Evolutionary conservation across 1,139 yeast species (phyloP), one percentile per base, ranked within the genome.

Genomic region (Starmera stellimalicola): DNA sequence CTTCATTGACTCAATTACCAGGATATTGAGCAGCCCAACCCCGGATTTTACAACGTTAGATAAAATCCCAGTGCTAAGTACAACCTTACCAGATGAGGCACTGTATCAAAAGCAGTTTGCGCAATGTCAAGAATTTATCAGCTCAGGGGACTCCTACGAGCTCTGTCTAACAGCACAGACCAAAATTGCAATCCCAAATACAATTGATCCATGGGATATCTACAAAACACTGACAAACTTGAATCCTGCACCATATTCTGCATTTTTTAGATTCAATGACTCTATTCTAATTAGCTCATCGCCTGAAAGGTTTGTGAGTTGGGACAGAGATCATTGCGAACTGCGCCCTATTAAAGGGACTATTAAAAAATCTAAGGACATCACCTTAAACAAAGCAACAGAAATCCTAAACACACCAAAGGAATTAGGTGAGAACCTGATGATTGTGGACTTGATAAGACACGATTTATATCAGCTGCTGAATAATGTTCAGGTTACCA

Each of bases 261-360:
- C 94, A 39, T 91, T 63, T 52, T 64, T 91, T 64, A 70, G 76
- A 32, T 81, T 88, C 47, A 74, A 68, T n/a, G 85, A 78, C 44
- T 72, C 83, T 26, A 60, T 66, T 5, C 61, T 93, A 27, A 67
- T 91, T 5, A 85, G 95, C 1, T 80, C 96, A 0, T 88, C 97
- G 0, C 99, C 99, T 0, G 99, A 93, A 54, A 63, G 98, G 38
- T 93, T 91, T 50, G 57, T 93, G 37, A 73, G 80, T 3, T 93
- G 97, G 96, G 57, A 62, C 23, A 29, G 42, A 2, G 58, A 61
- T 31, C 45, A 54, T 3, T 82, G 91, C 40, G 94, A 91, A 56
- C 66, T 91, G 48, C 68, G 97, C 33, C 99, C 99, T 1, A 91
- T 93, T 39, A 93, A 93, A 52, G 99, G 98, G 4, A 93, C 99